phyloP scores from a whole-genome alignment of 2,329 filamentous ascomycete species.

The Teratosphaeria zuluensis region DNA sequence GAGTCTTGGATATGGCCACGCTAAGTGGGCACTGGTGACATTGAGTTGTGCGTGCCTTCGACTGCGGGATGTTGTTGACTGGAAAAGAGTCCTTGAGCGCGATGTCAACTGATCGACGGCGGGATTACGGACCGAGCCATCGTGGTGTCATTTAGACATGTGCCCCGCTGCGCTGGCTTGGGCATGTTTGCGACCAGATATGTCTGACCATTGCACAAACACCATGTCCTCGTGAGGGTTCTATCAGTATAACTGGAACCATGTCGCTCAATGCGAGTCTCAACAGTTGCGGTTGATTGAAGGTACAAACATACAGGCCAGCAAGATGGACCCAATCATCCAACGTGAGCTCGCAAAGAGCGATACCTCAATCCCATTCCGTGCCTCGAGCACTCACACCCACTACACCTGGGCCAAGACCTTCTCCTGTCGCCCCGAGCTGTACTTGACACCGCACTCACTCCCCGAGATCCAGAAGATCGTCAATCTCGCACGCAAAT shows the following conservation, averaged over 20 bases:
- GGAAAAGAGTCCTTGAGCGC: too few species aligned
- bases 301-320: not conserved
- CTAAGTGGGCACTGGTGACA: too few species aligned
- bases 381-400: constrained; percentile 58
- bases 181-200: not conserved
- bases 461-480: constrained; percentile 75
- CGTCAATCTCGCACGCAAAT: constrained; percentile 68
- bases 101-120: too few species aligned
- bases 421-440: constrained; percentile 78
- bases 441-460: constrained; percentile 77
- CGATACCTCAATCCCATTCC: constrained; percentile 62
- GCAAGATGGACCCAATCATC: constrained; percentile 21
- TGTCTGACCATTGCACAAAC: not conserved
- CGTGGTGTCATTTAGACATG: not conserved
- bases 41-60: too few species aligned
- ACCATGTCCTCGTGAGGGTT: not conserved
- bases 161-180: not conserved
- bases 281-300: not conserved
- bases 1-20: too few species aligned
- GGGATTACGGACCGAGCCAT: not conserved
- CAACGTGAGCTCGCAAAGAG: constrained; percentile 48
- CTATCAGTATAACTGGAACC: not conserved
- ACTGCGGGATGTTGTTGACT: too few species aligned
- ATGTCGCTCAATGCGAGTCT: not conserved
- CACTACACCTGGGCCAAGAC: constrained; percentile 95